Conservation (phyloP, 2,329 filamentous ascomycete species). For the Cercospora citrullina region DNA sequence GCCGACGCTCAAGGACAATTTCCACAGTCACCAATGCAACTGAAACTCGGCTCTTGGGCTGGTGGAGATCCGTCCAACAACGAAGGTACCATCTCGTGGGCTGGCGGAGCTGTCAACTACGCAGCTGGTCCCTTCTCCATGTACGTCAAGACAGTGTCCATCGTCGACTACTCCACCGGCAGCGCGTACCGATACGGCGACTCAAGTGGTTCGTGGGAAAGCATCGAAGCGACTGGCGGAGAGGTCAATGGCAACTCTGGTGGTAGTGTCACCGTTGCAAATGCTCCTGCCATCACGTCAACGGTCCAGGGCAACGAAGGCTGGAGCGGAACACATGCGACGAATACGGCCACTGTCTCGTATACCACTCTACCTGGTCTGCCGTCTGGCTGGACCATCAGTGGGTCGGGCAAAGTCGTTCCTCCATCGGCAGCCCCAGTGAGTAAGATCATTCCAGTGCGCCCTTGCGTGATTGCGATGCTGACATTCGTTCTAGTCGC, state of each 20-base stretch:
- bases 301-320: conserved; percentile 63
- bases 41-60: conserved; percentile 90
- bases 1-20: conserved; percentile 74
- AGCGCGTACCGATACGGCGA: conserved; percentile 80
- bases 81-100: conserved; percentile 84
- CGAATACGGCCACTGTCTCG: conserved; percentile 42
- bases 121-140: conserved; percentile 80
- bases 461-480: conserved; percentile 18
- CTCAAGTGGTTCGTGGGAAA: conserved; percentile 73
- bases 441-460: conserved; percentile 54
- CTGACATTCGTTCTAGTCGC: conserved; percentile 36
- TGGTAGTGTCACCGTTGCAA: conserved; percentile 54
- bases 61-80: conserved; percentile 82
- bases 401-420: conserved; percentile 74
- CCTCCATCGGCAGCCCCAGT: conserved; percentile 68
- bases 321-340: conserved; percentile 60
- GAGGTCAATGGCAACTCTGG: conserved; percentile 59
- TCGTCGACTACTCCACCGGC: conserved; percentile 93
- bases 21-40: conserved; percentile 91
- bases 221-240: conserved; percentile 79
- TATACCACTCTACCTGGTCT: conserved; percentile 58
- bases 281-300: conserved; percentile 64
- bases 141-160: conserved; percentile 71
- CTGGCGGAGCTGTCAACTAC: conserved; percentile 83
- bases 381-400: conserved; percentile 79